Conservation (phyloP, 2,329 filamentous ascomycete genomes). For the Xylariaceae sp. region DNA sequence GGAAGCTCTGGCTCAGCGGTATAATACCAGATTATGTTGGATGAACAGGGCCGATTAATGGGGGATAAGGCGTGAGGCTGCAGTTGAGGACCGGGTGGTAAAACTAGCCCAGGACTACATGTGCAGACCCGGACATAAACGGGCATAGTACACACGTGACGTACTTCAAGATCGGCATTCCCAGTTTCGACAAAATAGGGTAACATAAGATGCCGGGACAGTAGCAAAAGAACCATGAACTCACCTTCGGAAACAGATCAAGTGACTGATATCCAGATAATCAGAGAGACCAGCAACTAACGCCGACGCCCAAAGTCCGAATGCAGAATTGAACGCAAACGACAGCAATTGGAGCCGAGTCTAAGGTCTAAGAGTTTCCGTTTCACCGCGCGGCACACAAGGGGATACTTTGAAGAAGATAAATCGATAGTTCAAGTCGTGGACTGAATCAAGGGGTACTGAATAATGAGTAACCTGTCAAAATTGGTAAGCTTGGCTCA, state of each 20-base stretch:
- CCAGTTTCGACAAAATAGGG: background rate
- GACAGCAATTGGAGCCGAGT: constrained; percentile 29
- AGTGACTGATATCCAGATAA: constrained; percentile 33
- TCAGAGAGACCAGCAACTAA: constrained; percentile 33
- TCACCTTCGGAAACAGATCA: constrained; percentile 26
- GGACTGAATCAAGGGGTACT: constrained; percentile 12
- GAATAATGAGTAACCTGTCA: constrained; percentile 17
- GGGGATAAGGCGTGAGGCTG: background rate
- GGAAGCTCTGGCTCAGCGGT: background rate
- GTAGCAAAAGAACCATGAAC: constrained; percentile 3
- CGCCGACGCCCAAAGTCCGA: constrained; percentile 34
- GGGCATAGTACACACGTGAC: background rate
- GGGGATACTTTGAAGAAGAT: constrained; percentile 18
- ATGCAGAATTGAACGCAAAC: constrained; percentile 31
- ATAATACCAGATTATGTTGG: background rate
- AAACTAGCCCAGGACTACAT: background rate
- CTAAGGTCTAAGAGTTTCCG: constrained; percentile 23
- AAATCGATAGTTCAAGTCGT: constrained; percentile 16
- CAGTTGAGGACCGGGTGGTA: background rate
- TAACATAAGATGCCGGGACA: background rate
- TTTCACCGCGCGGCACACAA: constrained; percentile 17
- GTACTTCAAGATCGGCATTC: background rate
- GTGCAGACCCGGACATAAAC: background rate
- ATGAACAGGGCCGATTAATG: background rate
- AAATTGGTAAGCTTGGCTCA: constrained; percentile 5